phyloP scores from a whole-genome alignment of 2,329 filamentous ascomycete genomes.

The Sarocladium kiliense region DNA sequence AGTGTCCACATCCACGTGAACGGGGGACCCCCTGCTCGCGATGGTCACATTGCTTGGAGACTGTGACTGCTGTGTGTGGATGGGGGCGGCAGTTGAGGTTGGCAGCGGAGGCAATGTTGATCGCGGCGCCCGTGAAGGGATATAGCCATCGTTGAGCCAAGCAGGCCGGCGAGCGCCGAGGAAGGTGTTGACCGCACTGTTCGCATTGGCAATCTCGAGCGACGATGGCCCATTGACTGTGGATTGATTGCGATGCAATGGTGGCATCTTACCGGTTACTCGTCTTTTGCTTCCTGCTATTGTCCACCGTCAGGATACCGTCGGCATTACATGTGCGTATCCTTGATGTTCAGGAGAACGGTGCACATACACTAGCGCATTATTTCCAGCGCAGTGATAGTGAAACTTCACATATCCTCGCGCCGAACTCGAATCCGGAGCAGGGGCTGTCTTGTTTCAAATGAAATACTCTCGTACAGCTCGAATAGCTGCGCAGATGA shows the following conservation, averaged over 20 bases:
- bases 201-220: conserved; percentile 30
- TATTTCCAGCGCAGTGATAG: background rate
- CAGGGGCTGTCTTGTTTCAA: background rate
- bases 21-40: background rate
- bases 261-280: background rate
- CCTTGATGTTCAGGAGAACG: too few relatives aligned
- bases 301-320: too few relatives aligned
- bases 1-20: background rate
- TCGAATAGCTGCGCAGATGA: background rate
- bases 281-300: background rate
- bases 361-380: background rate
- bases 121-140: background rate
- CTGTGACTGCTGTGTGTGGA: background rate
- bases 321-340: too few relatives aligned
- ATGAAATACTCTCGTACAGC: background rate
- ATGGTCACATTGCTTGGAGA: background rate
- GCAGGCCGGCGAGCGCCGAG: conserved; percentile 28
- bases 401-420: background rate
- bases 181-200: conserved; percentile 35
- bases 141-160: conserved; percentile 18
- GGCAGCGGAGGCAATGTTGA: background rate
- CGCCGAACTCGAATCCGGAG: background rate
- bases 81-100: background rate
- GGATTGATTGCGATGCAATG: background rate
- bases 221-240: background rate